Evolutionary conservation across 2,329 filamentous ascomycete genomes (phyloP), one percentile per base, ranked within the genome.

Genomic region (Ophiostoma perfectum): DNA sequence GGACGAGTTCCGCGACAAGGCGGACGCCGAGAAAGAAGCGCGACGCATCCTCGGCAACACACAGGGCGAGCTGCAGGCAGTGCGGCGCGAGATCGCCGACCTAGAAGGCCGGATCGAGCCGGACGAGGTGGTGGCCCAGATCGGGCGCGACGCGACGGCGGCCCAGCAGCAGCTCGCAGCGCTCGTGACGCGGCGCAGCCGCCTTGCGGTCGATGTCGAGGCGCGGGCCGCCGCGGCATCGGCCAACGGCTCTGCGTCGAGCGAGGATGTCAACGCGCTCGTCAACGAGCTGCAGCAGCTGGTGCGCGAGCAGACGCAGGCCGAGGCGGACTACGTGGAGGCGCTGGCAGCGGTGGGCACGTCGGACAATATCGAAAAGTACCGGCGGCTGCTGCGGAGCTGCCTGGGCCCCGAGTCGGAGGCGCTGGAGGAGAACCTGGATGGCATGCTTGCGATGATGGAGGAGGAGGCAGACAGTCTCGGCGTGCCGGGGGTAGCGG

Each of bases 1-100:
- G 69, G 85, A 88, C 41, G 90, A 94, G 75, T 86, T 91, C 73
- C 83, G 85, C 66, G 90, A 93, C 72, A 92, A 91, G 75, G 87
- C 92, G 66, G 82, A 84, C 18, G 87, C 87, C 3, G 88, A 90
- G 74, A 83, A 84, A 39, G 90, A 91, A 75, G 88, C 88, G 3
- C 85, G 85, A 65, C 82, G 86, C 16, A 86, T 89, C 68, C 81
- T 92, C 16, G 81, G 82, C 70, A 89, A 88, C 72, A 88, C 90
- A 0, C 86, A 90, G 71, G 82, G 84, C 44, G 91, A 94, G 75
- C 81, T 92, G 4, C 83, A 85, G 62, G 79, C 81, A 0, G 80
- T 90, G 16, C 84, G 83, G 12, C 83, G 86, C 69, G 84, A 88
- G 72, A 83, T 89, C 52, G 79, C 81, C 47, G 84, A 86, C n/a